Percentiles rank a stretch among this genome's conserved stretches.
These are phyloP conservation scores for Epichloe bromicola DNA, from an alignment of 2,329 filamentous ascomycete species.

Conservation along the genomic window DNA sequence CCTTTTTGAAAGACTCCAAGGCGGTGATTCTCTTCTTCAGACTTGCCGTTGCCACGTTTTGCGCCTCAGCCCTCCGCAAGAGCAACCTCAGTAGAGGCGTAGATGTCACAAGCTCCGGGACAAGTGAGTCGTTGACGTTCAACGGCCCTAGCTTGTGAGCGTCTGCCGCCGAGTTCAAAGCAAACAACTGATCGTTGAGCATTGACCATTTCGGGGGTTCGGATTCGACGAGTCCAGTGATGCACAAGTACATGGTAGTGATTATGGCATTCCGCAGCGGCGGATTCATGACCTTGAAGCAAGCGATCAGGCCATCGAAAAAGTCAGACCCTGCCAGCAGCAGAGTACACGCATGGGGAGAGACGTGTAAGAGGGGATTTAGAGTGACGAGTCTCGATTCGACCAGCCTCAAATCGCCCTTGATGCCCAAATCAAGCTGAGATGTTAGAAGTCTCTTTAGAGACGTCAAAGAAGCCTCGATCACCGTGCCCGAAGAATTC, in stretches of 20 bases:
- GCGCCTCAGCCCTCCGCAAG: conserved; percentile 36
- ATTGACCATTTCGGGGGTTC: conserved; percentile 60
- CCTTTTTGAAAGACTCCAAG: conserved; percentile 49
- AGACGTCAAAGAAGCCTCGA: conserved; percentile 43
- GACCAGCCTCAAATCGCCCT: conserved; percentile 39
- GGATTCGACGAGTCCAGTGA: conserved; percentile 56
- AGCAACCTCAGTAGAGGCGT: conserved; percentile 62
- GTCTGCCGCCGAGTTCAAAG: conserved; percentile 59
- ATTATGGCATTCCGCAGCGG: conserved; percentile 54
- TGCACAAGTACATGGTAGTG: conserved; percentile 60
- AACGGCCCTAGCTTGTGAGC: conserved; percentile 42
- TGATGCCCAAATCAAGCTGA: conserved; percentile 47
- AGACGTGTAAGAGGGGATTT: conserved; percentile 51
- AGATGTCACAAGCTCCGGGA: conserved; percentile 67
- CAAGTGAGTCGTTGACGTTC: conserved; percentile 55
- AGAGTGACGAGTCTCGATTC: conserved; percentile 43
- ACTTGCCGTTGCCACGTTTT: conserved; percentile 37
- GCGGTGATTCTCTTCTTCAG: conserved; percentile 47
- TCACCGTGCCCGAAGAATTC: conserved; percentile 23
- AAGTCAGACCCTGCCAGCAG: conserved; percentile 82
- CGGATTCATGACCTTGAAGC: conserved; percentile 52
- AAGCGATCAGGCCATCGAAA: conserved; percentile 62
- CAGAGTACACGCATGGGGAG: conserved; percentile 41
- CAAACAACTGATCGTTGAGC: conserved; percentile 73
- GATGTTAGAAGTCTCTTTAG: conserved; percentile 50